A percentile compares a stretch with the other conserved stretches of the same genome.
phyloP scores from a whole-genome alignment of 257 asterid genomes.

The Coffea eugenioides region DNA sequence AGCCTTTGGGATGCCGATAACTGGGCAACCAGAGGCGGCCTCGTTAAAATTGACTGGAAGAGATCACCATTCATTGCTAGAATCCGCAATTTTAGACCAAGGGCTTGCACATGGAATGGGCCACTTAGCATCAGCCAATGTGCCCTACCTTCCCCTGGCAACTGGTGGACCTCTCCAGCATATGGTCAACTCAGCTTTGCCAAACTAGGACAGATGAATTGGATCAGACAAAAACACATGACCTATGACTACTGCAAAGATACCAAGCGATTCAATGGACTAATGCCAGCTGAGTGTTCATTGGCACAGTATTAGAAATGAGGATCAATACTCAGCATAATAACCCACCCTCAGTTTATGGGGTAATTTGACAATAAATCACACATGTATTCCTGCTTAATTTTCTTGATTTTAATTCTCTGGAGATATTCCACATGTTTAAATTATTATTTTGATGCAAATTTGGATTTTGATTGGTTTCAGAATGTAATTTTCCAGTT shows the following conservation, averaged over 20 bases:
- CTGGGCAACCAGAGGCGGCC: slow-evolving; percentile 85
- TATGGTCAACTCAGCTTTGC: slow-evolving; percentile 31
- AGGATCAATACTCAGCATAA: slow-evolving; percentile 1
- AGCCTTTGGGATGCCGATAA: slow-evolving; percentile 86
- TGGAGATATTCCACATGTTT: background rate
- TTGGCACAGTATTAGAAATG: slow-evolving; percentile 33
- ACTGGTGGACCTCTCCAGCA: slow-evolving; percentile 42
- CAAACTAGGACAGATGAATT: slow-evolving; percentile 37
- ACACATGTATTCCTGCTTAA: background rate
- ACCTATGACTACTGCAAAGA: slow-evolving; percentile 68
- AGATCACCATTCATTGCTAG: slow-evolving; percentile 59
- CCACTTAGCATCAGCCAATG: slow-evolving; percentile 29
- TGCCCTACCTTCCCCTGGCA: slow-evolving; percentile 29
- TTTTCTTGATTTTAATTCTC: background rate
- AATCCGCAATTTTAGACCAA: slow-evolving; percentile 42
- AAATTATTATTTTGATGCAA: background rate
- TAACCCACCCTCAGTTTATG: background rate
- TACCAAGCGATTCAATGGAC: slow-evolving; percentile 37
- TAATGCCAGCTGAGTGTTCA: slow-evolving; percentile 56
- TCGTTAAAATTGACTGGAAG: slow-evolving; percentile 63
- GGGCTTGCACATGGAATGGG: slow-evolving; percentile 43
- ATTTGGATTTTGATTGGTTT: background rate
- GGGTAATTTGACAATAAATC: background rate
- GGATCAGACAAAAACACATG: slow-evolving; percentile 43
- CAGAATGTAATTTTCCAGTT: slow-evolving; percentile 7